Conservation (phyloP, 1,284 basidiomycete species). For the Boletellus deceptivus region DNA sequence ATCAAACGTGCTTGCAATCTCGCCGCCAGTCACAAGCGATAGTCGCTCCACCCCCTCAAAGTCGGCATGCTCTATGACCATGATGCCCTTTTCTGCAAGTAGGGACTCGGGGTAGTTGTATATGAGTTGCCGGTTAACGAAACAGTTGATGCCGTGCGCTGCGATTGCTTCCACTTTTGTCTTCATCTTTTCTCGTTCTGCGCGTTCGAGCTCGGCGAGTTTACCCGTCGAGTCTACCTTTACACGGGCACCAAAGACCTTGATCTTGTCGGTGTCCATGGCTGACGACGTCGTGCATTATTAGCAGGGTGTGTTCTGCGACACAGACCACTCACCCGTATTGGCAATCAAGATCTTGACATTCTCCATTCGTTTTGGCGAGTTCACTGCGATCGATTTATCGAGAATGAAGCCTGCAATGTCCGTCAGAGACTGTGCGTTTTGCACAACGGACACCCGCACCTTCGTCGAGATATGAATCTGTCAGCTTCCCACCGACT, state of each 20-base stretch:
- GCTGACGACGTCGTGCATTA: constrained; percentile 45
- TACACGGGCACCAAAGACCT: constrained; percentile 95
- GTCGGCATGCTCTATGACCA: constrained; percentile 98
- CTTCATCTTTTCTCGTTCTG: constrained; percentile 99
- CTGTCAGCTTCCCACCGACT: constrained; percentile 96
- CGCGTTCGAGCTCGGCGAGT: constrained; percentile 95
- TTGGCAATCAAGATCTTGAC: constrained; percentile 98
- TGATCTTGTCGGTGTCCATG: constrained; percentile 99
- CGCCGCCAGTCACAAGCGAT: constrained; percentile 95
- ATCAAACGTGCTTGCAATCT: constrained; percentile 97
- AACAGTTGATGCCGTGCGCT: constrained; percentile 93
- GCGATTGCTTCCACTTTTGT: constrained; percentile 96
- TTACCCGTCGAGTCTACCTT: constrained; percentile 96
- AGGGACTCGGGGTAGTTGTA: constrained; percentile 99
- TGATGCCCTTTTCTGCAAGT: constrained; percentile 90
- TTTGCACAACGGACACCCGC: neutral
- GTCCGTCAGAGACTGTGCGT: neutral
- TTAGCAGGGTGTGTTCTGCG: neutral
- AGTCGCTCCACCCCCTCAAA: constrained; percentile 98
- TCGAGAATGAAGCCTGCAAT: constrained; percentile 91
- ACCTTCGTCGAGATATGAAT: constrained; percentile 98
- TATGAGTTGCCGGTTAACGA: constrained; percentile 98
- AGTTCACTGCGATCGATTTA: constrained; percentile 94
- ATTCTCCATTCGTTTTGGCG: constrained; percentile 92
- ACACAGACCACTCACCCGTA: constrained; percentile 64